Conservation (phyloP, 495 filamentous ascomycete genomes). For the Penicillium macrosclerotiorum region DNA sequence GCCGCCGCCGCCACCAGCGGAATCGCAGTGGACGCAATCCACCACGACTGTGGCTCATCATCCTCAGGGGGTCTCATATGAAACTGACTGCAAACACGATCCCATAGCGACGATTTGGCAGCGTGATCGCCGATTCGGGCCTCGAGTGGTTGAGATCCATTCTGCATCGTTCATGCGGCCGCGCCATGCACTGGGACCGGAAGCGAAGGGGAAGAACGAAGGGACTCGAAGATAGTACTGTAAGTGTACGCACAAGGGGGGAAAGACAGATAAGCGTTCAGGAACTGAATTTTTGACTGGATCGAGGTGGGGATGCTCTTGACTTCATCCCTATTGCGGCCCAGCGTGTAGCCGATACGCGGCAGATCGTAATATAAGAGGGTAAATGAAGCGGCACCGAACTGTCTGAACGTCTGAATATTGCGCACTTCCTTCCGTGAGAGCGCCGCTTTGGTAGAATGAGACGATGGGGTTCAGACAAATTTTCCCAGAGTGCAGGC, state of each 20-base stretch:
- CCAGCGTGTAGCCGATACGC: neutral
- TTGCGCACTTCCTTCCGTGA: too few relatives aligned
- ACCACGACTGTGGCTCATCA: constrained; percentile 61
- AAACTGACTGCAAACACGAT: constrained; percentile 22
- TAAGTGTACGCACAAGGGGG: neutral
- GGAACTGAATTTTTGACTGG: neutral
- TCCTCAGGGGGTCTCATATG: constrained; percentile 47
- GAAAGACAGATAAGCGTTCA: neutral
- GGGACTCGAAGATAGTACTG: neutral
- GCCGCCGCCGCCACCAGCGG: constrained; percentile 70
- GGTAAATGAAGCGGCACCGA: neutral
- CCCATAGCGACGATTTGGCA: constrained; percentile 13
- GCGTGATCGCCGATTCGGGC: constrained; percentile 3
- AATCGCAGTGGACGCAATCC: constrained; percentile 76
- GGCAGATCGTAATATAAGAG: constrained; percentile 12
- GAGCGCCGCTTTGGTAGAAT: neutral
- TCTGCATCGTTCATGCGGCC: constrained; percentile 17
- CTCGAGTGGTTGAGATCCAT: constrained; percentile 13
- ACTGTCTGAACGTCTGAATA: neutral
- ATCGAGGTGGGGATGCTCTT: constrained; percentile 1
- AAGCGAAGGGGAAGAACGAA: neutral
- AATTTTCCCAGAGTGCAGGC: neutral
- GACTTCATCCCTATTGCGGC: neutral
- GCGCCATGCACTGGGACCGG: constrained; percentile 1
- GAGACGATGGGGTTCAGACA: neutral